phyloP scores from a whole-genome alignment of 2,329 filamentous ascomycete genomes.

The Pyricularia grisea region DNA sequence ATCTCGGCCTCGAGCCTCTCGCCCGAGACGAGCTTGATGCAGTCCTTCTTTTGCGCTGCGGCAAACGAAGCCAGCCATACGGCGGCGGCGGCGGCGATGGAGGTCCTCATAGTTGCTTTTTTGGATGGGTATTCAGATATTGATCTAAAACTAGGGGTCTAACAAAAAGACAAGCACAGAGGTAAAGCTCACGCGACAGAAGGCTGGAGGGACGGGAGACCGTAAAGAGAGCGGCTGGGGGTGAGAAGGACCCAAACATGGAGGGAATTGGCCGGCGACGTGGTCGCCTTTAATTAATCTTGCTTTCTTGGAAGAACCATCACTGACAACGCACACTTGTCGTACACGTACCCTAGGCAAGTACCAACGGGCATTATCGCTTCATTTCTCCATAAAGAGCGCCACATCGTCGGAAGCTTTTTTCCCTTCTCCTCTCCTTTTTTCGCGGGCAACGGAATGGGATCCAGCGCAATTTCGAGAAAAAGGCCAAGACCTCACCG shows the following conservation, averaged over 20 bases:
- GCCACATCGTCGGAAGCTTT: neutral
- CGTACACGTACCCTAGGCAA: no score
- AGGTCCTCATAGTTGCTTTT: conserved; percentile 1
- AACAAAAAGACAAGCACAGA: neutral
- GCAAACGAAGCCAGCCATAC: neutral
- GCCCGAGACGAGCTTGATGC: conserved; percentile 4
- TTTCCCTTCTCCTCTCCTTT: neutral
- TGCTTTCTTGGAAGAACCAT: no score
- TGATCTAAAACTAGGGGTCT: no score
- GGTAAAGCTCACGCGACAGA: neutral
- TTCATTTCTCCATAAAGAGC: neutral
- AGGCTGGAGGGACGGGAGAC: neutral
- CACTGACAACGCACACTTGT: no score
- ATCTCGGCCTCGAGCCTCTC: conserved; percentile 3
- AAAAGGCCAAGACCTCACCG: neutral
- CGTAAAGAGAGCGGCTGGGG: neutral
- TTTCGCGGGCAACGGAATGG: no score
- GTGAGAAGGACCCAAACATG: neutral
- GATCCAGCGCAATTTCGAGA: neutral
- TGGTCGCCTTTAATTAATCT: neutral
- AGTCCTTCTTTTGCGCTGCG: conserved; percentile 1
- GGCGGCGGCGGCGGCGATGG: neutral
- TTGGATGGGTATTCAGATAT: neutral
- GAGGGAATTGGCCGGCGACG: neutral
- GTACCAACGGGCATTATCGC: neutral